phyloP scores from a whole-genome alignment of 768 basidiomycete species.

The Mycena maculata region DNA sequence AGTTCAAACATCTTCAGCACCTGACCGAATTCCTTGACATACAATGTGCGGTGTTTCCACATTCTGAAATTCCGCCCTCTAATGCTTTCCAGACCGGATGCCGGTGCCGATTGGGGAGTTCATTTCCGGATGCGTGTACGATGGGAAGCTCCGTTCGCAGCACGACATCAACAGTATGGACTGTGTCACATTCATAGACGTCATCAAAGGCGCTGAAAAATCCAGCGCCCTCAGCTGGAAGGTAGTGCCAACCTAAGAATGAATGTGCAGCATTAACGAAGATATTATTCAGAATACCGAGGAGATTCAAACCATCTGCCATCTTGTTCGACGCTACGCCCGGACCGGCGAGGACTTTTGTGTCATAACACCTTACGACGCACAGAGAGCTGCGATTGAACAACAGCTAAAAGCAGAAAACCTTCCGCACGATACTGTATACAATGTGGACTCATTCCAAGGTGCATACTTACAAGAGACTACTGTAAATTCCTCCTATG shows the following conservation, averaged over 20 bases:
- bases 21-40: constrained; percentile 55
- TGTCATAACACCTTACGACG: constrained; percentile 67
- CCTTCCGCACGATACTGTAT: constrained; percentile 45
- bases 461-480: background rate
- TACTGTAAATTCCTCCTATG: background rate
- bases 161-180: constrained; percentile 47
- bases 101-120: constrained; percentile 60
- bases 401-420: constrained; percentile 16
- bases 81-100: constrained; percentile 58
- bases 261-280: constrained; percentile 40
- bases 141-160: constrained; percentile 49
- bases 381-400: constrained; percentile 51
- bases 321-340: constrained; percentile 54
- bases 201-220: constrained; percentile 50
- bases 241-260: constrained; percentile 34
- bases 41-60: constrained; percentile 56
- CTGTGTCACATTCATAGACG: constrained; percentile 61
- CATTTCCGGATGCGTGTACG: constrained; percentile 60
- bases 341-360: constrained; percentile 48
- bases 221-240: constrained; percentile 56
- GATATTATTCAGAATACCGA: constrained; percentile 49
- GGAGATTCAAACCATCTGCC: constrained; percentile 54
- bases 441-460: constrained; percentile 60
- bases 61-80: background rate
- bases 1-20: constrained; percentile 52